Evolutionary conservation across 169 alveolate genomes (phyloP), one percentile per base, ranked within the genome.

Genomic region (Plasmodium inui): DNA sequence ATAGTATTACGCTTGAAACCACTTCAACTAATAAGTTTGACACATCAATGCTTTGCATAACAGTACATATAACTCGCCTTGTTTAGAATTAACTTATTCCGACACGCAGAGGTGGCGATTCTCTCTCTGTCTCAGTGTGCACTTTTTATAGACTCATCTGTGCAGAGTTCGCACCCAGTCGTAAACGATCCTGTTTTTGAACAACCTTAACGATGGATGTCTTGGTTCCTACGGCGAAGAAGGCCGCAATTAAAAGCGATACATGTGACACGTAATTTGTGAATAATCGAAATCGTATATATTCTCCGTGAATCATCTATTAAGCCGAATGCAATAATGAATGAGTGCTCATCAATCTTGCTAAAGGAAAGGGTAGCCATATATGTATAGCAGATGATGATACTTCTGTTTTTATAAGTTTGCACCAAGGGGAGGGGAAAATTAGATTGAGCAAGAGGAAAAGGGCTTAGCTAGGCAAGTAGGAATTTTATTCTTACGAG

Each of bases 181-280:
- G 61, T 50, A 22, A 14, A 50, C 1, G 61, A 50, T 50, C 19
- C 61, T 67, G 7, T 19, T 61, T 67, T 67, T 26, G 39, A 14
- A 41, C 83, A 76, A 19, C 44, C 83, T 76, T 76, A 41, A 32
- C 83, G 83, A 76, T 76, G 83, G 83, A 76, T 76, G 83, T 76
- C 83, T 76, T 76, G 83, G 83, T 76, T 76, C 83, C 83, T 41
- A 76, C 34, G 44, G 83, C 83, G 83, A 76, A 9, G 83, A 76
- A 76, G 83, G 83, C 34, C 76, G 76, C 76, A 67, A 28, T 26
- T 22, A 67, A 67, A 67, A 17, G 76, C 76, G 76, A 50, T 67
- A 67, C 37, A 67, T 67, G 76, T 67, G 76, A 67, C 76, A 67
- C 76, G 32, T 3, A 67, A 0, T n/a, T 3, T 55, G 71, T 67